Evolutionary conservation across 352 stramenopile genomes (phyloP).

Genomic region (Phytophthora multivora): DNA sequence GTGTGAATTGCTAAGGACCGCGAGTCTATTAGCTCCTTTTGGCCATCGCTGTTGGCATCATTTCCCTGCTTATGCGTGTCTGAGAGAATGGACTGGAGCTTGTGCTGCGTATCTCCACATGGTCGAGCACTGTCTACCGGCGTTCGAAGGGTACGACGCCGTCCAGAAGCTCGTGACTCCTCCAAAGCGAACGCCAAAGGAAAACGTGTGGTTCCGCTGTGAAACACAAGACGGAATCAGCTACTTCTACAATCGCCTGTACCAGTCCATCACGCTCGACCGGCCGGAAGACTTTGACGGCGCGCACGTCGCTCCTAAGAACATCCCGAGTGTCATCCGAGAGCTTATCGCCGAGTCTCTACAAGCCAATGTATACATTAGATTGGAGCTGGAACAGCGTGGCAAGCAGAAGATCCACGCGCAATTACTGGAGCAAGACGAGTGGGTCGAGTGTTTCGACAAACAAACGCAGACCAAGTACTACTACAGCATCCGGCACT

Average conservation of each 20-base stretch:
- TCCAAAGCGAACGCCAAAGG: constrained; percentile 51
- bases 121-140: constrained; percentile 49
- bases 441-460: constrained; percentile 74
- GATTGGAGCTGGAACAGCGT: constrained; percentile 61
- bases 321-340: constrained; percentile 52
- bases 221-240: constrained; percentile 47
- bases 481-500: constrained; percentile 75
- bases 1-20: constrained; percentile 30
- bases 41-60: constrained; percentile 57
- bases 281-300: constrained; percentile 64
- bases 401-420: constrained; percentile 45
- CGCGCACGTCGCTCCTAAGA: constrained; percentile 22
- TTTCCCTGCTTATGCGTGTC: constrained; percentile 54
- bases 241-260: constrained; percentile 72
- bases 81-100: constrained; percentile 54
- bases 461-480: constrained; percentile 42
- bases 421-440: constrained; percentile 57
- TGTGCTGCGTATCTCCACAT: constrained; percentile 67
- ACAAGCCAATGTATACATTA: constrained; percentile 37
- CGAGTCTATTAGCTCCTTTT: constrained; percentile 18
- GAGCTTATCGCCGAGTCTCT: constrained; percentile 57
- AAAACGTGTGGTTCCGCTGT: constrained; percentile 69
- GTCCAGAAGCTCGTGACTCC: constrained; percentile 52
- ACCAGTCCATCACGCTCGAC: constrained; percentile 48
- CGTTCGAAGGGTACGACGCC: constrained; percentile 45